These are phyloP conservation scores for Fusarium dimerum DNA, from an alignment of 2,329 filamentous ascomycete genomes.

Conservation along the genomic window DNA sequence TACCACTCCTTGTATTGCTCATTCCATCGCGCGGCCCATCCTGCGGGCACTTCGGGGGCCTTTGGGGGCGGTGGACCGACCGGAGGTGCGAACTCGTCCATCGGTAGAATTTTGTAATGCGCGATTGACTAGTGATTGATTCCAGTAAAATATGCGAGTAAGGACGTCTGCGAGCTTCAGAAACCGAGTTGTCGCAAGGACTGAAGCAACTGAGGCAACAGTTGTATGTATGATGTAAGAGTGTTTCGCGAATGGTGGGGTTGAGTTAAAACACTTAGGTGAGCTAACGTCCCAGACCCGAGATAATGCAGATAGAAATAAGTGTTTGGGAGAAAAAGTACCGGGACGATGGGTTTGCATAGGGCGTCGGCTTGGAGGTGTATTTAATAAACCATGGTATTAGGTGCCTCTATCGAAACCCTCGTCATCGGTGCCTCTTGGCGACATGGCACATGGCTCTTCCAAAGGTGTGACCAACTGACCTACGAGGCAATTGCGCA, in stretches of 20 bases:
- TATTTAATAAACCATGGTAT: not conserved
- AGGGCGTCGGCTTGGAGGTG: not conserved
- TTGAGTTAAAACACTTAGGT: not conserved
- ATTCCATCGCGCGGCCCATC: constrained; percentile 86
- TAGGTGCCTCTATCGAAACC: not conserved
- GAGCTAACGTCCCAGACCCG: not conserved
- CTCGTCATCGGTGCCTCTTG: not conserved
- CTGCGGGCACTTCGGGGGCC: constrained; percentile 63
- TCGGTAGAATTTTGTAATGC: constrained; percentile 25
- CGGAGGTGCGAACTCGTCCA: constrained; percentile 58
- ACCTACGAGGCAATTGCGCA: not conserved
- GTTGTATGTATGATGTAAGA: not conserved
- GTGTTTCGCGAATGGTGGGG: not conserved
- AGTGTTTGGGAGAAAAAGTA: not conserved
- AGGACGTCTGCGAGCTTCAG: not conserved
- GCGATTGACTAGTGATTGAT: constrained; percentile 1
- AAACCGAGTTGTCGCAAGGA: not conserved
- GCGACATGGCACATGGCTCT: not conserved
- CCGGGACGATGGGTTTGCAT: not conserved
- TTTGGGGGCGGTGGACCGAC: constrained; percentile 57
- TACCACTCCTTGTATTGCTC: constrained; percentile 85
- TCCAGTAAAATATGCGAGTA: not conserved
- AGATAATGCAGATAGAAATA: not conserved
- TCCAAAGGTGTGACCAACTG: not conserved
- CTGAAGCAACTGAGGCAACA: not conserved